Percentiles rank a stretch among this genome's conserved stretches.
These are phyloP conservation scores for Yarrowia sp. DNA, from an alignment of 805 yeast genomes.

Conservation along the genomic window DNA sequence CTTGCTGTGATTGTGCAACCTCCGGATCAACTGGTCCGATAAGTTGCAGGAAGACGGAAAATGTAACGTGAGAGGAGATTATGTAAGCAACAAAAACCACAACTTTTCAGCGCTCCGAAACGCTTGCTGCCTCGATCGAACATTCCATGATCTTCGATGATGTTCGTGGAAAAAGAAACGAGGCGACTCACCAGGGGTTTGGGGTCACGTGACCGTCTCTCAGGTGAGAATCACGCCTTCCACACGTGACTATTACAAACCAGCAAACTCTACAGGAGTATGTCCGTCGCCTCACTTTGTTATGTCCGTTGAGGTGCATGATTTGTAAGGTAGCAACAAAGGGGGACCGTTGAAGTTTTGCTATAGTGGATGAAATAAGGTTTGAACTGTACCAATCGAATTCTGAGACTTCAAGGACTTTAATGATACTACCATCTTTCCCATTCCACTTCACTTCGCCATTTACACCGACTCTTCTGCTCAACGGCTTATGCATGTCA, in stretches of 20 bases:
- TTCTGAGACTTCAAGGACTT: no score
- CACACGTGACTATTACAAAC: constrained; percentile 12
- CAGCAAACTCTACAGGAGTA: constrained; percentile 5
- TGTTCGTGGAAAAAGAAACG: no score
- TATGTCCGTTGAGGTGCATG: constrained; percentile 29
- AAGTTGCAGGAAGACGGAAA: not conserved
- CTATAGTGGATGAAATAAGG: not conserved
- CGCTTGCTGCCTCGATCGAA: no score
- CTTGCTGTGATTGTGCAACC: constrained; percentile 11
- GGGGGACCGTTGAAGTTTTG: not conserved
- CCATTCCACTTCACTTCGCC: not conserved
- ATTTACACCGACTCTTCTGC: not conserved
- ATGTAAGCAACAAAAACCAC: no score
- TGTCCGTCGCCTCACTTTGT: constrained; percentile 8
- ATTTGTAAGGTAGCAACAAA: constrained; percentile 1
- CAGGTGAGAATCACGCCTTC: no score
- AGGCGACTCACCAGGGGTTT: not conserved
- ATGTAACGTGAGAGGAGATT: not conserved
- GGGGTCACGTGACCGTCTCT: no score
- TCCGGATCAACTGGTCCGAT: constrained; percentile 1
- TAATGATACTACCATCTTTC: not conserved
- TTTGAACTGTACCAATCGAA: not conserved
- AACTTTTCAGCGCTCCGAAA: no score
- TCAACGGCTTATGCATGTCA: not conserved
- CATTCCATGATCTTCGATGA: no score